Evolutionary conservation across 495 filamentous ascomycete species (phyloP).

Genomic region (Chaetomidium leptoderma): DNA sequence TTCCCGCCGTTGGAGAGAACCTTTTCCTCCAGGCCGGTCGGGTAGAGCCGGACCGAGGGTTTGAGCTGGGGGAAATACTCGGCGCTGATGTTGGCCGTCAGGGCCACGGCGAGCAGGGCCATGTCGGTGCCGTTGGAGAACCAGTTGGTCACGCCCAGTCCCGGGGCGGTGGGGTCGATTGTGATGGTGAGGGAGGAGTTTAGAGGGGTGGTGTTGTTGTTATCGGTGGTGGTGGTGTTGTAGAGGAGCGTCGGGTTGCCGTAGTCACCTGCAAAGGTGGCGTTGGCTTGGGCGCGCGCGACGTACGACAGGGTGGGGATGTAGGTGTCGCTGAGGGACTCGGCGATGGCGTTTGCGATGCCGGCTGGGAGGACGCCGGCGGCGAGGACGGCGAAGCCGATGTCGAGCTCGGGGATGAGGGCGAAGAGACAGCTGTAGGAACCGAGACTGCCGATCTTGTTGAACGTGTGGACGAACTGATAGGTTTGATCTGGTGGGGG

Average conservation of each 20-base stretch:
- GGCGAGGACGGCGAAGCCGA: constrained; percentile 50
- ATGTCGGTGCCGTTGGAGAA: constrained; percentile 49
- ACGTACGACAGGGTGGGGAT: constrained; percentile 36
- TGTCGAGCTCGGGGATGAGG: constrained; percentile 51
- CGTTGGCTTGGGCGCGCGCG: constrained; percentile 36
- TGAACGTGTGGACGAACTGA: constrained; percentile 46
- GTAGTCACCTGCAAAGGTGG: constrained; percentile 39
- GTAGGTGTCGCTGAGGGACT: constrained; percentile 34
- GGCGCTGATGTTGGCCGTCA: constrained; percentile 26
- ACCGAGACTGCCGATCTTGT: constrained; percentile 51
- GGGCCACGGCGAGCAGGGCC: constrained; percentile 31
- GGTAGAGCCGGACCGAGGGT: constrained; percentile 37
- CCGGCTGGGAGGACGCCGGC: constrained; percentile 39
- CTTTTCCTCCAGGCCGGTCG: constrained; percentile 38
- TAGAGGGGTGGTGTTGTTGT: constrained; percentile 17
- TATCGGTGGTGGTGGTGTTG: background rate
- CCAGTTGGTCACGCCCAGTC: constrained; percentile 44
- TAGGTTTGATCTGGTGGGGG: constrained; percentile 25
- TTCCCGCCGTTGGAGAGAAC: constrained; percentile 29
- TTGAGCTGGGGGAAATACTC: constrained; percentile 27
- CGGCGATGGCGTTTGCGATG: constrained; percentile 34
- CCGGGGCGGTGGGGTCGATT: constrained; percentile 35
- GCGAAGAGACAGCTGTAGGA: constrained; percentile 46
- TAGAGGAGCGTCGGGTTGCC: background rate
- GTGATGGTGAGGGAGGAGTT: constrained; percentile 42